Base-by-base conservation (phyloP, 805 yeast genomes). In the Saccharomyces paradoxus region DNA sequence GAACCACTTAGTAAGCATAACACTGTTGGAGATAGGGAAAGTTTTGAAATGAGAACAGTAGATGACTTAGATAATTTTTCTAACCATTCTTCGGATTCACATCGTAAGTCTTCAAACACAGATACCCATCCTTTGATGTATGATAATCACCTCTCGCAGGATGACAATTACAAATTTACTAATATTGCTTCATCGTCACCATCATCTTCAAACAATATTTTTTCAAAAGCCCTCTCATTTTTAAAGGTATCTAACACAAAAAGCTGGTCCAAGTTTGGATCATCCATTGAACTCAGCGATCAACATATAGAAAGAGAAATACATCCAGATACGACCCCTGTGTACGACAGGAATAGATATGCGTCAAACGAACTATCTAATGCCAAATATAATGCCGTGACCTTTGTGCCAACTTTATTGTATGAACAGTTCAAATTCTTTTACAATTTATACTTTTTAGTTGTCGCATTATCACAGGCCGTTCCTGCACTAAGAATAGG, bases 381-480 rank as follows among this genome's bases (percentile, higher is more conserved):
- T 71, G 98, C 99, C 24, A 92, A 91, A 71, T 94, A 94, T 72
- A 88, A 88, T 62, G 88, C 94, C 2, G 67, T 89, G 41, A 83
- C 96, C 1, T 94, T 94, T 64, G 72, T 94, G 9, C 99, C 99
- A 2, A 77, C 89, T 47, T 83, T 94, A 53, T 77, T 94, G 30
- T 95, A 87, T 70, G 97, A 92, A 68, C 99, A 94, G 75, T 94
- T 94, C 82, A 90, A 91, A 74, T 92, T 94, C 70, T 94, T 94
- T 72, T 94, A 90, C 78, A 94, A 94, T 71, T 74, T 94, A 50
- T 94, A 94, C 71, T 94, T 94, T 67, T 73, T 95, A 51, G 65
- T 95, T 22, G 99, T 95, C 60, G 98, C 99, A 14, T 77, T 95
- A 56, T 90, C 97, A 4, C 99, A 94, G 71, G 85, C 86, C 1